Evolutionary conservation across 352 stramenopile genomes (phyloP), one percentile per base, ranked within the genome.

Genomic region (Phytophthora foliorum): DNA sequence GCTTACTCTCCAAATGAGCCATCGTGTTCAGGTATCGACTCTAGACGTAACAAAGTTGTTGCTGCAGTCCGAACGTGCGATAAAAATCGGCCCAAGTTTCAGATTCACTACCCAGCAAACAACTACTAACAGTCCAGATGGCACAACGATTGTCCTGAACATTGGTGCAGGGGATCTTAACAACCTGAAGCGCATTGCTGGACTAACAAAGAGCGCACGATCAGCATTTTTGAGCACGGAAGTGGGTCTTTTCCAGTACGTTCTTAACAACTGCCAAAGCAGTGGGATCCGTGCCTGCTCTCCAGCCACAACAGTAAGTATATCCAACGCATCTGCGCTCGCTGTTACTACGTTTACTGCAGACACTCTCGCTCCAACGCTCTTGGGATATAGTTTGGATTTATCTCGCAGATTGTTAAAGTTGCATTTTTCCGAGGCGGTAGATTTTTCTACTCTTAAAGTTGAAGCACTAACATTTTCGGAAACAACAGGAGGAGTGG

Each of bases 381-480:
- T 95, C 6, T 6, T 90, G 16, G 77, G 81, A 9, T 95, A 86
- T 55, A 90, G 69, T 7, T 54, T 91, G 21, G 88, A 95, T 56
- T 56, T 91, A 16, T 52, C 78, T 1, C 69, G 78, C 9, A 65
- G 72, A 53, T 60, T 93, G 11, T 19, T 93, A 8, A 90, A 90
- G 52, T 51, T 95, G 16, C 82, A 69, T 32, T 93, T 95, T 66
- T 90, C 82, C 0, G 81, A 95, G 53, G 72, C 85, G 1, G 80
- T 95, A 27, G 51, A 93, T 49, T 72, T 62, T 21, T 29, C 57
- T 4, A 81, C 38, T 1, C 52, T 86, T 4, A 57, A 67, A 6
- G 64, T 90, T 32, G 65, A 80, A 2, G 56, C 70, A 0, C 38
- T 95, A 0, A 54, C 63, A 4, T 72, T 95, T 34, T 80, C 82